Percentiles rank a stretch among this genome's conserved stretches.
phyloP scores from a whole-genome alignment of 768 basidiomycete genomes.

The Mycena floridula region DNA sequence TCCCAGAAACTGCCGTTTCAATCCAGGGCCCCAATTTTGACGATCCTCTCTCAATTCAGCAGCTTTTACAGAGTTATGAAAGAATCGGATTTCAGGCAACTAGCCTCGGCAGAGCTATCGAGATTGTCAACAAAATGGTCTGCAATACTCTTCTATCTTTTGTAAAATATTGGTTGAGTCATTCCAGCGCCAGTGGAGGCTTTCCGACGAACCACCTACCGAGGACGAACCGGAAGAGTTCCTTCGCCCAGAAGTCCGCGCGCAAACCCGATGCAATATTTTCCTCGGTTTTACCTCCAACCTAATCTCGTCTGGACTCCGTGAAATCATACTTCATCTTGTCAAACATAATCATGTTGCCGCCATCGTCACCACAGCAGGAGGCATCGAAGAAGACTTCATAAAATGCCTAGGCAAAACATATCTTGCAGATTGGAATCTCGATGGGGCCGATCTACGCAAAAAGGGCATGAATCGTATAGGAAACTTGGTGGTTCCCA shows the following conservation, averaged over 20 bases:
- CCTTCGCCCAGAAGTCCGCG: constrained; percentile 50
- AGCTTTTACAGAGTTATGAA: constrained; percentile 74
- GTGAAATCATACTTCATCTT: constrained; percentile 87
- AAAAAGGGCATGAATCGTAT: constrained; percentile 94
- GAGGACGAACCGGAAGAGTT: constrained; percentile 70
- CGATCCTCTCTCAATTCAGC: constrained; percentile 52
- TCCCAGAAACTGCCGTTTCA: constrained; percentile 56
- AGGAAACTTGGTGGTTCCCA: constrained; percentile 93
- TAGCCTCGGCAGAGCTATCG: constrained; percentile 80
- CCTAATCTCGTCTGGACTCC: constrained; percentile 93
- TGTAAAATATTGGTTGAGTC: not conserved
- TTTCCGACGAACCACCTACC: constrained; percentile 75
- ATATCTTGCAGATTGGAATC: constrained; percentile 87
- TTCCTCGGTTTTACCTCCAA: constrained; percentile 99
- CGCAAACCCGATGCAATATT: constrained; percentile 73
- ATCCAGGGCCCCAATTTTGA: constrained; percentile 90
- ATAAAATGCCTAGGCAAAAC: constrained; percentile 99
- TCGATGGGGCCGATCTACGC: constrained; percentile 85
- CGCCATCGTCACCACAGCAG: constrained; percentile 93
- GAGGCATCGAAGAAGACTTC: constrained; percentile 97
- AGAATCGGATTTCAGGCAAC: constrained; percentile 98
- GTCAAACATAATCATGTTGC: constrained; percentile 90
- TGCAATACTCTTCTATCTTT: constrained; percentile 9
- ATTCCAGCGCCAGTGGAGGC: constrained; percentile 75
- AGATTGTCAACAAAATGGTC: constrained; percentile 93